Conservation (phyloP, 2,329 filamentous ascomycete species). For the Mollisia scopiformis region DNA sequence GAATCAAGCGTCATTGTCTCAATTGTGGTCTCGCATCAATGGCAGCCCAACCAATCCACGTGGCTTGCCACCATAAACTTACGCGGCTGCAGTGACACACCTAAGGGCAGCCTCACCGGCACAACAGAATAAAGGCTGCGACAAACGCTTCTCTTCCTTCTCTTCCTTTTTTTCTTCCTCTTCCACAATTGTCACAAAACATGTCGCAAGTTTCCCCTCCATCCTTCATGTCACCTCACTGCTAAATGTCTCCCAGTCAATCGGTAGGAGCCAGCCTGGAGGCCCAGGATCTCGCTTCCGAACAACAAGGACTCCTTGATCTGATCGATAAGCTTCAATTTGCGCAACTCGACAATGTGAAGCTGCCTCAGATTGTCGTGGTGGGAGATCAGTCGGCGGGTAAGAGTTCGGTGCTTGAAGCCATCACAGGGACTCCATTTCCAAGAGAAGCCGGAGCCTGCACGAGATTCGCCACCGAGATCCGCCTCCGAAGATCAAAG, state of each 20-base stretch:
- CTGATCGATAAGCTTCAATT: slow-evolving; percentile 20
- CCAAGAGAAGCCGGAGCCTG: slow-evolving; percentile 42
- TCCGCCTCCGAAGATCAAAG: slow-evolving; percentile 37
- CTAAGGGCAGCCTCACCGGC: background rate
- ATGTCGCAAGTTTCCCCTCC: background rate
- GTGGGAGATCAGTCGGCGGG: slow-evolving; percentile 42
- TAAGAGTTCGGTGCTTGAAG: slow-evolving; percentile 37
- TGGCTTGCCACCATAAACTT: background rate
- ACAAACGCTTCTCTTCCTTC: background rate
- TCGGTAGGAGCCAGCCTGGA: slow-evolving; percentile 11
- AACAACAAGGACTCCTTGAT: slow-evolving; percentile 17
- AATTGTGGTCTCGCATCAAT: background rate
- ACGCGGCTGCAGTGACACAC: background rate
- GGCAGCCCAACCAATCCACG: background rate
- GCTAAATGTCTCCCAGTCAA: background rate
- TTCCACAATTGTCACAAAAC: background rate
- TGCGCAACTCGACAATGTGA: slow-evolving; percentile 19
- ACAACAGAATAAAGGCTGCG: background rate
- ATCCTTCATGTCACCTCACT: background rate
- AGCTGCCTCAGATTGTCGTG: slow-evolving; percentile 28
- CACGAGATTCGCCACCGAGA: slow-evolving; percentile 47
- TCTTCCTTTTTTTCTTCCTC: background rate
- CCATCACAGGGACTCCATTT: slow-evolving; percentile 41
- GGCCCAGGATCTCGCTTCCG: slow-evolving; percentile 11
- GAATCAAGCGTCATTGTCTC: background rate